Evolutionary conservation across 1,139 yeast genomes (phyloP).

Genomic region (Sugiyamaella sp.): DNA sequence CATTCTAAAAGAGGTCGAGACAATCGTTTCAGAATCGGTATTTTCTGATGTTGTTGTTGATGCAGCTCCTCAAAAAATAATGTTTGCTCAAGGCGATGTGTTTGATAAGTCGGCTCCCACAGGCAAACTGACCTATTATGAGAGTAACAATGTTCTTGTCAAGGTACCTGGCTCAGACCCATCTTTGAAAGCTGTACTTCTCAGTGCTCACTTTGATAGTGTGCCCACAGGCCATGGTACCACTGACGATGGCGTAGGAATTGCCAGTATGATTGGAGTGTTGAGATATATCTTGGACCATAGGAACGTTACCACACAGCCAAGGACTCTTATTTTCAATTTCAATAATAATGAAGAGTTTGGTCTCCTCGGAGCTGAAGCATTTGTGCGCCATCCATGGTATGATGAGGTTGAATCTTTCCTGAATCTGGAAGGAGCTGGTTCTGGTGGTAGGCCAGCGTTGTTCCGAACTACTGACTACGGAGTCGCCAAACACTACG

Average conservation of each 20-base stretch:
- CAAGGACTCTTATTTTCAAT: conserved; percentile 73
- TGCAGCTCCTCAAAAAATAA: conserved; percentile 50
- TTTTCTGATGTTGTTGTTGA: conserved; percentile 52
- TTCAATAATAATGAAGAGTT: conserved; percentile 91
- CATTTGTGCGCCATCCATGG: conserved; percentile 80
- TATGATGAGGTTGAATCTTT: conserved; percentile 62
- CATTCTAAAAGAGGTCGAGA: conserved; percentile 51
- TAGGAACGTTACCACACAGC: conserved; percentile 16
- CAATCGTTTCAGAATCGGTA: conserved; percentile 37
- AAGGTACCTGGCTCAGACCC: conserved; percentile 66
- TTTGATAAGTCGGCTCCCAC: conserved; percentile 47
- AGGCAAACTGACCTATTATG: conserved; percentile 65
- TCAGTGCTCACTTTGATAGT: conserved; percentile 88
- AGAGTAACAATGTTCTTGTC: conserved; percentile 76
- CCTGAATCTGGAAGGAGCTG: conserved; percentile 92
- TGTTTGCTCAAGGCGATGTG: conserved; percentile 53
- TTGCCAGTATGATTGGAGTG: conserved; percentile 77
- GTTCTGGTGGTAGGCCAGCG: conserved; percentile 88
- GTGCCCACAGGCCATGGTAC: conserved; percentile 88
- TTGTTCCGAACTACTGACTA: conserved; percentile 82
- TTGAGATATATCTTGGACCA: conserved; percentile 51
- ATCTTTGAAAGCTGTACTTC: conserved; percentile 62
- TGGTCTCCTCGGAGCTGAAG: conserved; percentile 81
- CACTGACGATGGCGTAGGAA: conserved; percentile 94
- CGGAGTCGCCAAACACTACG: conserved; percentile 64